Evolutionary conservation across 1,139 yeast species (phyloP), one percentile per base, ranked within the genome.

Genomic region (Diutina rugosa): DNA sequence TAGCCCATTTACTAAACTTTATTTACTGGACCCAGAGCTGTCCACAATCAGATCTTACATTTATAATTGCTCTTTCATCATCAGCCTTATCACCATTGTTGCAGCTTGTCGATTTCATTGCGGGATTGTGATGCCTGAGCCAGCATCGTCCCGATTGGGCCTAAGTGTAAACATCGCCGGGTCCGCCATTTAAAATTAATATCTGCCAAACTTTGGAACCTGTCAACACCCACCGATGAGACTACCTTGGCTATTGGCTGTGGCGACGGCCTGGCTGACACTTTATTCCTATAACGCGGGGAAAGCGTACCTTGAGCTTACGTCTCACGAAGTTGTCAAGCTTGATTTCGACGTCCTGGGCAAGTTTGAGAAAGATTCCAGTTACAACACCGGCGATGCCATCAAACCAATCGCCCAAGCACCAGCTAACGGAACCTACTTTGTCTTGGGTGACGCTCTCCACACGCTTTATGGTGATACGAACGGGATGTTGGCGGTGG

Each of bases 291-390:
- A 71, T 46, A 60, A 65, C 7, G 66, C 67, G 14, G 78, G 77
- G 1, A 66, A 64, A 56, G 63, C 72, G 8, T 76, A 73, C 58
- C 59, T 75, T 30, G 75, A 72, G 58, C 64, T 76, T 55, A 64
- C 65, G 29, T 72, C 74, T 59, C 69, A 74, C 61, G 77, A 73
- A 48, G 62, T 76, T 51, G 64, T 75, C 10, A 59, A 68, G 2
- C 59, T 76, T 38, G 68, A 73, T 59, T 74, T 74, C 58, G 69
- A 74, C 9, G 65, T 74, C 18, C 59, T 70, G 32, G 78, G 77
- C 1, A 26, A 58, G 32, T 48, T 49, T 4, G 46, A 51, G 44
- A 38, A 57, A 6, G 52, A 56, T 26, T 55, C 46, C 12, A 49
- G 51, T 45, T 55, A 57, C 66, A 51, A 55, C 32, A 54, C 56